These are phyloP conservation scores for Cytospora mali DNA, from an alignment of 2,329 filamentous ascomycete species.

Conservation along the genomic window DNA sequence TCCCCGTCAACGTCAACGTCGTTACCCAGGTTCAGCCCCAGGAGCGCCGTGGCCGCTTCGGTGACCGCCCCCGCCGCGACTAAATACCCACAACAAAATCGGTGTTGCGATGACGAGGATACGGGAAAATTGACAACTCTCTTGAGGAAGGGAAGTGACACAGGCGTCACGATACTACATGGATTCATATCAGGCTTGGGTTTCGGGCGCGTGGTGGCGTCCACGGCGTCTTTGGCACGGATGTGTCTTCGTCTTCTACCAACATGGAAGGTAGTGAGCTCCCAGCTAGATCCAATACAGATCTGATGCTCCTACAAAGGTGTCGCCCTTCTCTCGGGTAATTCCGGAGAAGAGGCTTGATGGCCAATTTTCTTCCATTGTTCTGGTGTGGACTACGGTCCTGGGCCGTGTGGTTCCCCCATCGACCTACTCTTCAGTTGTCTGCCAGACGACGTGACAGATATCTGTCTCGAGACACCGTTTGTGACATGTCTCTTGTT, in stretches of 20 bases:
- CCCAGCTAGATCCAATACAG: constrained; percentile 62
- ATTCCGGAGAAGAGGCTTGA: constrained; percentile 80
- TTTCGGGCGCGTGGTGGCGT: constrained; percentile 47
- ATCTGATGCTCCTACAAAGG: constrained; percentile 68
- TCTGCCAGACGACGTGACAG: neutral
- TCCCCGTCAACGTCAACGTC: constrained; percentile 93
- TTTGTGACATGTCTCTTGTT: constrained; percentile 5
- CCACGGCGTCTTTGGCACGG: constrained; percentile 47
- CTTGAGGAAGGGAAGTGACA: constrained; percentile 37
- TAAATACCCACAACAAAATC: constrained; percentile 36
- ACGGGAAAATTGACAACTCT: constrained; percentile 33
- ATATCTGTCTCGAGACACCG: constrained; percentile 1
- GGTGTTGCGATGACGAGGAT: constrained; percentile 24
- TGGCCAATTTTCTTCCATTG: constrained; percentile 65
- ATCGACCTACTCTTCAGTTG: neutral
- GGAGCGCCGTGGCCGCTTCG: constrained; percentile 67
- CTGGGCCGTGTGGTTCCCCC: constrained; percentile 15
- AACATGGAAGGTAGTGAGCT: constrained; percentile 58
- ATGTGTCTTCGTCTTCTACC: constrained; percentile 31
- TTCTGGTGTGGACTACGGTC: constrained; percentile 9
- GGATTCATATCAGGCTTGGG: constrained; percentile 26
- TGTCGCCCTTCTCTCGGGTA: constrained; percentile 78
- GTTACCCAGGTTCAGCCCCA: constrained; percentile 85
- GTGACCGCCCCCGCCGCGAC: constrained; percentile 50
- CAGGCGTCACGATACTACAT: constrained; percentile 32